Percentiles rank a stretch among this genome's conserved stretches.
phyloP scores from a whole-genome alignment of 1,139 yeast species.

The Scheffersomyces parashehatae region DNA sequence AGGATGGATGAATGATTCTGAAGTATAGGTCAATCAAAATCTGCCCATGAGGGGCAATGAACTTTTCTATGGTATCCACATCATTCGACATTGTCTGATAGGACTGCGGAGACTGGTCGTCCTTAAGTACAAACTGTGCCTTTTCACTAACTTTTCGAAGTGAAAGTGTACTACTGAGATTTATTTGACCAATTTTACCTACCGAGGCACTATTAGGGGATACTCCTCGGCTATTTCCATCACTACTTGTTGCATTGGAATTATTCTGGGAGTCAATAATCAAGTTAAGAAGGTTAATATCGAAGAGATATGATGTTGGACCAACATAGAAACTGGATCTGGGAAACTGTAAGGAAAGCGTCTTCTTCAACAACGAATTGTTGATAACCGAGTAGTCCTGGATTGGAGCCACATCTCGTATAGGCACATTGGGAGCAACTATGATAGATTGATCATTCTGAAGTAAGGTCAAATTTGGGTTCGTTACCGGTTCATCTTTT shows the following conservation, averaged over 20 bases:
- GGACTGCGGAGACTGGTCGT: constrained; percentile 67
- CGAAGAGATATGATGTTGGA: constrained; percentile 66
- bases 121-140: constrained; percentile 67
- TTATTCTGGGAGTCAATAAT: constrained; percentile 47
- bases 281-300: constrained; percentile 54
- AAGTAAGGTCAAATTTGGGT: constrained; percentile 8
- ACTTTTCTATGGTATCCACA: constrained; percentile 68
- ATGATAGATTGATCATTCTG: constrained; percentile 14
- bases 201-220: not conserved
- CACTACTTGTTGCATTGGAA: constrained; percentile 1
- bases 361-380: constrained; percentile 45
- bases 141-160: constrained; percentile 66
- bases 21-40: constrained; percentile 69
- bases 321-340: constrained; percentile 77
- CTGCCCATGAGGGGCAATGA: constrained; percentile 78
- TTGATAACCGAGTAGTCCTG: constrained; percentile 57
- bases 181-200: constrained; percentile 61
- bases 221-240: not conserved
- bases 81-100: constrained; percentile 65
- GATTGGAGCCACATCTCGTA: constrained; percentile 54
- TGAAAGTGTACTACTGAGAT: constrained; percentile 56
- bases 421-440: constrained; percentile 53
- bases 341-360: constrained; percentile 62
- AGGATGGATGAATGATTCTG: constrained; percentile 74
- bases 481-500: constrained; percentile 1